Evolutionary conservation across 2,329 filamentous ascomycete genomes (phyloP).

Genomic region (Paracoccidioides brasiliensis): DNA sequence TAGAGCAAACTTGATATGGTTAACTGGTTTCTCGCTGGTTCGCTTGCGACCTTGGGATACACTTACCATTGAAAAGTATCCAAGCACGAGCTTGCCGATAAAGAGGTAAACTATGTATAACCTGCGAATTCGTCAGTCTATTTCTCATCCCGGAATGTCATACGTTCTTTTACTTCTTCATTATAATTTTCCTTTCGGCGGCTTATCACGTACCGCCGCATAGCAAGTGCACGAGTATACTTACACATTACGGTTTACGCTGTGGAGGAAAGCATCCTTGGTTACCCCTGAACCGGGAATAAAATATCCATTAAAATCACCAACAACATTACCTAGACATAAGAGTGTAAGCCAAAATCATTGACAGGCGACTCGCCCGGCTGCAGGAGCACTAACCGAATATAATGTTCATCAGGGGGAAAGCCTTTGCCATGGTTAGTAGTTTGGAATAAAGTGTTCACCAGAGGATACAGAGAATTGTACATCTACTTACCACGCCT

Average conservation of each 20-base stretch:
- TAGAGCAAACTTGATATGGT: slow-evolving; percentile 29
- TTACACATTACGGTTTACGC: slow-evolving; percentile 34
- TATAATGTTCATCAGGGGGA: slow-evolving; percentile 46
- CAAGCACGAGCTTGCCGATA: slow-evolving; percentile 41
- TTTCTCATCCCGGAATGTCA: not conserved
- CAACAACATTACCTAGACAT: slow-evolving; percentile 30
- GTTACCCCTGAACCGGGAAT: slow-evolving; percentile 28
- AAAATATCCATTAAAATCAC: slow-evolving; percentile 46
- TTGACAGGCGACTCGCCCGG: not conserved
- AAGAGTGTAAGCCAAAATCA: not conserved
- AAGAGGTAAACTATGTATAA: slow-evolving; percentile 48
- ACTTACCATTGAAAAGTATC: slow-evolving; percentile 42
- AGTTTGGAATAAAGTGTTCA: not conserved
- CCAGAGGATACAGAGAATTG: not conserved
- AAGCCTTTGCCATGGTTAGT: not conserved
- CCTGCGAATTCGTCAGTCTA: slow-evolving; percentile 19
- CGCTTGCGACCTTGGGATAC: not conserved
- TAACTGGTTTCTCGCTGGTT: slow-evolving; percentile 1
- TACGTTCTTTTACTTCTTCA: too few relatives aligned
- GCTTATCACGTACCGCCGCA: not conserved
- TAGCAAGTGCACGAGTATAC: not conserved
- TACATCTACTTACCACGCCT: slow-evolving; percentile 14
- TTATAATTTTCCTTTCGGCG: not conserved
- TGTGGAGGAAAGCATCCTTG: slow-evolving; percentile 36
- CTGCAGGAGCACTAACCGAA: slow-evolving; percentile 31